Percentiles rank a stretch among this genome's conserved stretches.
Conservation (phyloP, 2,329 filamentous ascomycete species). For the Monosporascus sp. region DNA sequence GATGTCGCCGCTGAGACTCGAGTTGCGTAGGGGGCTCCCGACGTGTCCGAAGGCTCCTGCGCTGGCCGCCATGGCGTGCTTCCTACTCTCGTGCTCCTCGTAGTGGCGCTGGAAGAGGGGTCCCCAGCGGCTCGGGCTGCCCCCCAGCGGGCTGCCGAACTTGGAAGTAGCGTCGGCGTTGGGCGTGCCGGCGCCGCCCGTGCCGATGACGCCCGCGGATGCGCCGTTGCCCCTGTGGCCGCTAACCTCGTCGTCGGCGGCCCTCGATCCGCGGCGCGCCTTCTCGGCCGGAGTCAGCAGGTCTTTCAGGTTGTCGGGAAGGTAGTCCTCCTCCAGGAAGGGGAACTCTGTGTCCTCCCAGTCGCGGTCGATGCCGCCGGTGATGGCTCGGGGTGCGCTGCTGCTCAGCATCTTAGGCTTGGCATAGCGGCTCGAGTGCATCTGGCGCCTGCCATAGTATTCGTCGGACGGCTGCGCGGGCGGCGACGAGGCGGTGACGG, state of each 20-base stretch:
- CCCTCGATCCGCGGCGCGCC: slow-evolving; percentile 56
- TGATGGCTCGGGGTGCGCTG: slow-evolving; percentile 61
- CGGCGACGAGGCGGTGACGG: slow-evolving; percentile 32
- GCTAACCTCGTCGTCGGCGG: slow-evolving; percentile 45
- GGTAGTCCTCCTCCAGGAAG: slow-evolving; percentile 78
- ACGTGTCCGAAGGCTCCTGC: slow-evolving; percentile 57
- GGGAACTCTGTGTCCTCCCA: slow-evolving; percentile 67
- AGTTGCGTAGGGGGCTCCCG: slow-evolving; percentile 60
- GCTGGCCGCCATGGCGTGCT: slow-evolving; percentile 39
- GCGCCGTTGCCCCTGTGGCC: slow-evolving; percentile 30
- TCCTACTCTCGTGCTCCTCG: slow-evolving; percentile 50
- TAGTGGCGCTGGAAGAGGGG: slow-evolving; percentile 55
- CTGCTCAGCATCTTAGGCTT: slow-evolving; percentile 65
- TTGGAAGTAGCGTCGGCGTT: slow-evolving; percentile 45
- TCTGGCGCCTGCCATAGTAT: slow-evolving; percentile 64
- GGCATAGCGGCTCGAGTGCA: slow-evolving; percentile 64
- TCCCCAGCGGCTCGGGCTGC: slow-evolving; percentile 58
- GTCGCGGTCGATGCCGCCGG: slow-evolving; percentile 58
- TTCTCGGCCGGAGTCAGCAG: slow-evolving; percentile 64
- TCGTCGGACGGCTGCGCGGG: slow-evolving; percentile 40
- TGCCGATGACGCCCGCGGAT: slow-evolving; percentile 27
- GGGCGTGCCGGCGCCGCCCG: slow-evolving; percentile 34
- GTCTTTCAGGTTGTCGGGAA: slow-evolving; percentile 67
- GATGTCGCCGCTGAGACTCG: slow-evolving; percentile 52
- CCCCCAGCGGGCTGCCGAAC: slow-evolving; percentile 56